phyloP scores from a whole-genome alignment of 371 early-diverging fungal genomes.

The Mortierella sp. region DNA sequence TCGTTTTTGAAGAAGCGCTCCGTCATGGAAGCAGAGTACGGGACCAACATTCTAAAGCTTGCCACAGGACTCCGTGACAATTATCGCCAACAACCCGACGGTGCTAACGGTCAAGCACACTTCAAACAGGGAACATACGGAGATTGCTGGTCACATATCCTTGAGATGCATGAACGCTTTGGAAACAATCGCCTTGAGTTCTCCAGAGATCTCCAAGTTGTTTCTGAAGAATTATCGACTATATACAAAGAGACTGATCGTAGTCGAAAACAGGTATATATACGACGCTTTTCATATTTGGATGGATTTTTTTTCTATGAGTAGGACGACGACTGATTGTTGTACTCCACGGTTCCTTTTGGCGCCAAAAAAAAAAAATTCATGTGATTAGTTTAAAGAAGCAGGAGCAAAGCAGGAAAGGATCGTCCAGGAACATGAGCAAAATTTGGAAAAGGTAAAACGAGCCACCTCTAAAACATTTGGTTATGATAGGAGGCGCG shows the following conservation, averaged over 20 bases:
- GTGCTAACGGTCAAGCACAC: conserved; percentile 17
- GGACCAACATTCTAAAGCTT: conserved; percentile 45
- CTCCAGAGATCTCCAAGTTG: conserved; percentile 67
- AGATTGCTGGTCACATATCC: conserved; percentile 64
- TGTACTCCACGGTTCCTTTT: too few species aligned
- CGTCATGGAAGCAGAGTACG: conserved; percentile 59
- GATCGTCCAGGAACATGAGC: conserved; percentile 74
- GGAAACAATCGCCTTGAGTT: conserved; percentile 78
- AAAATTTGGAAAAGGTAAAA: conserved; percentile 76
- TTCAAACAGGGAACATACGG: conserved; percentile 65
- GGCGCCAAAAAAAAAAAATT: too few species aligned
- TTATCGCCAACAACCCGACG: conserved; percentile 47
- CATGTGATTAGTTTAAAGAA: conserved; percentile 74
- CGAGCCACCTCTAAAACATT: background rate
- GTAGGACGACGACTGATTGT: background rate
- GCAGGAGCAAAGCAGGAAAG: conserved; percentile 77
- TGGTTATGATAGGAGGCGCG: background rate
- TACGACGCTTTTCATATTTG: background rate
- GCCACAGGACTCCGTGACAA: conserved; percentile 43
- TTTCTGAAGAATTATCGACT: conserved; percentile 76
- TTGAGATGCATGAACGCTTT: conserved; percentile 80
- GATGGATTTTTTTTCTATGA: background rate
- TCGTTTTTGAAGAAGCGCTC: conserved; percentile 59
- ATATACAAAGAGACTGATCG: conserved; percentile 84
- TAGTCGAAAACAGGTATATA: conserved; percentile 77